Evolutionary conservation across 2,329 filamentous ascomycete genomes (phyloP), one percentile per base, ranked within the genome.

Genomic region (Elsinoe fawcettii): DNA sequence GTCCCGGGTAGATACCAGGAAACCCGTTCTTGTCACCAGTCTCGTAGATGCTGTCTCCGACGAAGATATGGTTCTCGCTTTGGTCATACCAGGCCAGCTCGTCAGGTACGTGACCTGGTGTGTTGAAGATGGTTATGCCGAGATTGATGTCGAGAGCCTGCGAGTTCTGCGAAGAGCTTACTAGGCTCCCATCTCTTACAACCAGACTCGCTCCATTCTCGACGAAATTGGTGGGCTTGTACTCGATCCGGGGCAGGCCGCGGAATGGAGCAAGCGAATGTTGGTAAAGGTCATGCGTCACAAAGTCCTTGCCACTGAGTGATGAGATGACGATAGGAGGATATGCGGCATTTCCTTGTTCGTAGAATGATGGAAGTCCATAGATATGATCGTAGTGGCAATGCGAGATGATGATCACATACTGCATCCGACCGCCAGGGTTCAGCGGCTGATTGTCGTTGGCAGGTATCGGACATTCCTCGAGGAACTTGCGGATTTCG

Each of bases 101-200:
- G 59, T 77, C 74, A 0, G 74, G 75, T 0, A 74, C 77, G 61
- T 78, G 74, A 12, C 76, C 76, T 1, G 75, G 74, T 0, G 74
- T 73, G 18, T 77, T 73, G 7, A 77, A 65, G 23, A 77, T 68
- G n/a, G 67, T 70, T 25, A 78, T 66, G 1, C 67, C 66, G 11
- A 76, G 65, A 20, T 64, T 59, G 2, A 55, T 20, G 34, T 32
- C 14, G 20, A 37, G n/a, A 1, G 25, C 8, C 12, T 23, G 9
- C 3, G 34, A 6, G 18, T 1, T 7, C 18, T n/a, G 22, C 14
- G 41, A 23, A 18, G 22, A 25, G 11, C 12, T 12, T 25, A 20
- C 9, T 12, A 46, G 41, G 12, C 25, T 46, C 9, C 41, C 41
- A 11, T 12, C 20, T 2, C 62, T 63, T 34, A 59, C 63, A 5